Percentiles rank a stretch among this genome's conserved stretches.
These are phyloP conservation scores for Elongisporangium senticosum DNA, from an alignment of 352 stramenopile species.

Conservation along the genomic window DNA sequence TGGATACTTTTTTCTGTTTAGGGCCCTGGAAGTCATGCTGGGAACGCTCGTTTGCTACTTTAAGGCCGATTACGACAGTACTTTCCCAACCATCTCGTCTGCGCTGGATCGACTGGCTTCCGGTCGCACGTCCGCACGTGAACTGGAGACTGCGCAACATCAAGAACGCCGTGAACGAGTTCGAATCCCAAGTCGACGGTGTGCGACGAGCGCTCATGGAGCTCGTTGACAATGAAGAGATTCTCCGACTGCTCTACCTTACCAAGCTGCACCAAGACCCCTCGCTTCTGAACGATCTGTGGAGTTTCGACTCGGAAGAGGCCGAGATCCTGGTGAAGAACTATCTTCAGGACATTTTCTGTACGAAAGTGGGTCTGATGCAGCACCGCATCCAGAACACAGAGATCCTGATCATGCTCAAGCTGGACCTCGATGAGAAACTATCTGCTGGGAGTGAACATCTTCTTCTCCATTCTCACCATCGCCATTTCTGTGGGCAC, in stretches of 20 bases:
- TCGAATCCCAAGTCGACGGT: conserved; percentile 59
- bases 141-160: conserved; percentile 63
- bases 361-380: conserved; percentile 60
- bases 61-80: conserved; percentile 43
- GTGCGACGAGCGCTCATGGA: conserved; percentile 60
- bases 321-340: conserved; percentile 74
- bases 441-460: conserved; percentile 52
- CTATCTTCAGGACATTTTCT: conserved; percentile 79
- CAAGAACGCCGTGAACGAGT: conserved; percentile 71
- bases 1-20: conserved; percentile 14
- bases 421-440: conserved; percentile 77
- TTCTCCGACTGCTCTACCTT: conserved; percentile 54
- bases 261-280: conserved; percentile 62
- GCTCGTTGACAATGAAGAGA: conserved; percentile 61
- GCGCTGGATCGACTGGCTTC: conserved; percentile 47
- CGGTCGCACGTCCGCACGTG: conserved; percentile 33
- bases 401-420: conserved; percentile 74
- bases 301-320: conserved; percentile 68
- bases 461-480: conserved; percentile 51
- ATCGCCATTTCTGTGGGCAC: conserved; percentile 54
- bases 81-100: conserved; percentile 30
- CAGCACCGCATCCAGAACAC: conserved; percentile 73
- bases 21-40: conserved; percentile 53
- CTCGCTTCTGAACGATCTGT: conserved; percentile 41
- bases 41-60: conserved; percentile 53